phyloP scores from a whole-genome alignment of 306 rosid genomes.

The Cicer bijugum region DNA sequence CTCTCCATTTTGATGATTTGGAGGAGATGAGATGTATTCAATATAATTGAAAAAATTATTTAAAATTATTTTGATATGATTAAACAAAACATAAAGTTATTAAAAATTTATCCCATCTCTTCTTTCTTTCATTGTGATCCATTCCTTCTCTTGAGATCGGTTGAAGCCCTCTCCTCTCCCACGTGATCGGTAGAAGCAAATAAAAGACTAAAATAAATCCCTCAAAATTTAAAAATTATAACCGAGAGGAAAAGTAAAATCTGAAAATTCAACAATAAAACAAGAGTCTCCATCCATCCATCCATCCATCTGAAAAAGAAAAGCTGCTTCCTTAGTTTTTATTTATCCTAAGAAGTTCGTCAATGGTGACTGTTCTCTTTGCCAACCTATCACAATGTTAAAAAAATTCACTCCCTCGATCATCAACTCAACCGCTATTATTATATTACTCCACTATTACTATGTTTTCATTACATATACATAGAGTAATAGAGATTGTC shows the following conservation, averaged over 20 bases:
- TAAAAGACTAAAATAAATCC: not conserved
- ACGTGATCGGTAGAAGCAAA: too few species aligned
- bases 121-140: too few species aligned
- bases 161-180: too few species aligned
- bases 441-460: not conserved
- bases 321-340: not conserved
- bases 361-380: conserved; percentile 51
- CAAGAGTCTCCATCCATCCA: not conserved
- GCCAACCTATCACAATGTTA: conserved; percentile 48
- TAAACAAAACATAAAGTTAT: too few species aligned
- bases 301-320: conserved; percentile 36
- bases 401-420: too few species aligned
- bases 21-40: too few species aligned
- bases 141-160: too few species aligned
- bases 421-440: too few species aligned
- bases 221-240: not conserved
- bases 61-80: too few species aligned
- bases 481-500: not conserved
- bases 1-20: too few species aligned
- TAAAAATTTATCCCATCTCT: too few species aligned
- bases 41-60: too few species aligned
- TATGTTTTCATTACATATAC: conserved; percentile 16
- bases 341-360: conserved; percentile 23
- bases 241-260: not conserved
- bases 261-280: conserved; percentile 48